These are phyloP conservation scores for Pichia phayaonensis DNA, from an alignment of 805 yeast genomes.

Conservation along the genomic window DNA sequence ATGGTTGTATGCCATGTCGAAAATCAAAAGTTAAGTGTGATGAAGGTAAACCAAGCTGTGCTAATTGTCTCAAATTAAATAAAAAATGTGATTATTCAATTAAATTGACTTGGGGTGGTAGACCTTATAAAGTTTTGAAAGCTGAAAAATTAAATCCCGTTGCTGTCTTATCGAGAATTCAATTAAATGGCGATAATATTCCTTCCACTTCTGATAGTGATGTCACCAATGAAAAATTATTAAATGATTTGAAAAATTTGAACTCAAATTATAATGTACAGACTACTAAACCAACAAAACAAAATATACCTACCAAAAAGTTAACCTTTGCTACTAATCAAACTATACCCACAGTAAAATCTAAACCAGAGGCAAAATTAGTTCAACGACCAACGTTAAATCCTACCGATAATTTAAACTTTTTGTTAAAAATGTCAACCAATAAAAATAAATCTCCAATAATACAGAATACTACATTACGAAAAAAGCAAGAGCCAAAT, in stretches of 20 bases:
- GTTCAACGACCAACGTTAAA: slow-evolving; percentile 5
- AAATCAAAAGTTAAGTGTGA: slow-evolving; percentile 60
- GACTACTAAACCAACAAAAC: not conserved
- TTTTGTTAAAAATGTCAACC: slow-evolving; percentile 8
- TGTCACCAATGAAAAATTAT: not conserved
- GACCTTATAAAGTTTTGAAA: slow-evolving; percentile 46
- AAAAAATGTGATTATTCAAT: slow-evolving; percentile 55
- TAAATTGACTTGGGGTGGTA: slow-evolving; percentile 66
- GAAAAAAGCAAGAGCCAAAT: not conserved
- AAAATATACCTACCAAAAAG: not conserved
- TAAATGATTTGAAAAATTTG: not conserved
- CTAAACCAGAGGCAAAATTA: not conserved
- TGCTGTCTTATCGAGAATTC: slow-evolving; percentile 19
- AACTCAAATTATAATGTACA: not conserved
- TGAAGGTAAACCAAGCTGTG: slow-evolving; percentile 57
- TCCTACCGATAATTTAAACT: slow-evolving; percentile 15
- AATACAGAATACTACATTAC: not conserved
- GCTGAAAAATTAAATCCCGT: slow-evolving; percentile 27
- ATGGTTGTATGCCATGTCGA: slow-evolving; percentile 59
- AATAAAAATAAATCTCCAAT: not conserved
- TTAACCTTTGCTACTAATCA: not conserved
- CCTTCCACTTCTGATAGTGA: not conserved
- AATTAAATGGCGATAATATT: not conserved
- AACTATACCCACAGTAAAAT: not conserved
- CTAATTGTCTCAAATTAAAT: slow-evolving; percentile 42